phyloP scores from a whole-genome alignment of 2,329 filamentous ascomycete species.

The Colletotrichum liaoningense region DNA sequence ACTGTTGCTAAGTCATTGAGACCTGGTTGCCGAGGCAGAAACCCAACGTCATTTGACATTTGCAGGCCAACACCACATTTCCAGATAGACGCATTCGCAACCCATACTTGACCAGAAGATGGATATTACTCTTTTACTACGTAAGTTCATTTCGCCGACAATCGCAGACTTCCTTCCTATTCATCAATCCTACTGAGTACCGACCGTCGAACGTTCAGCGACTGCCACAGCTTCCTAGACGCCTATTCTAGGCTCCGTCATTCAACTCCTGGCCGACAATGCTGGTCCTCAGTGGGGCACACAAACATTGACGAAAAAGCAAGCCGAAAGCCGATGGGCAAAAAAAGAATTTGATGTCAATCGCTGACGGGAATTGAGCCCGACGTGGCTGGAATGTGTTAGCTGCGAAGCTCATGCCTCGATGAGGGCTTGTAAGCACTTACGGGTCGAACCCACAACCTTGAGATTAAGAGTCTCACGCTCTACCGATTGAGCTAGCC shows the following conservation, averaged over 20 bases:
- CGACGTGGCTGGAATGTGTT: slow-evolving; percentile 2
- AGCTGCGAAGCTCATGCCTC: not conserved
- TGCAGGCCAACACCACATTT: not conserved
- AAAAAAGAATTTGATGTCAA: not conserved
- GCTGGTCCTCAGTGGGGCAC: not conserved
- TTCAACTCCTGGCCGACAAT: not conserved
- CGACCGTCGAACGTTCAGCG: too few species aligned
- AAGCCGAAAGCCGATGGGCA: not conserved
- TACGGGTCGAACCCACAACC: slow-evolving; percentile 63
- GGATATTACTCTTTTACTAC: not conserved
- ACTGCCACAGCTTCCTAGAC: not conserved
- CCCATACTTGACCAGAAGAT: not conserved
- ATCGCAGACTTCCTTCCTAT: not conserved
- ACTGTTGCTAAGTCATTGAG: not conserved
- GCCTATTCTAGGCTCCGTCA: not conserved
- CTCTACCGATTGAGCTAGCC: slow-evolving; percentile 79
- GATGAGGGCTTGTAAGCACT: not conserved
- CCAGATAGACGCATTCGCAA: not conserved
- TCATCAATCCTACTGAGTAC: too few species aligned
- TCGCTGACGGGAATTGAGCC: slow-evolving; percentile 21
- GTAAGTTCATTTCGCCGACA: not conserved
- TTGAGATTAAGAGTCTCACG: slow-evolving; percentile 77
- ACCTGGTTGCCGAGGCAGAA: not conserved
- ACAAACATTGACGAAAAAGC: not conserved
- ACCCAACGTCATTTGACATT: not conserved